A percentile compares a stretch with the other conserved stretches of the same genome.
Conservation (phyloP, 345 rosid genomes). For the Mallotus nudiflorus region DNA sequence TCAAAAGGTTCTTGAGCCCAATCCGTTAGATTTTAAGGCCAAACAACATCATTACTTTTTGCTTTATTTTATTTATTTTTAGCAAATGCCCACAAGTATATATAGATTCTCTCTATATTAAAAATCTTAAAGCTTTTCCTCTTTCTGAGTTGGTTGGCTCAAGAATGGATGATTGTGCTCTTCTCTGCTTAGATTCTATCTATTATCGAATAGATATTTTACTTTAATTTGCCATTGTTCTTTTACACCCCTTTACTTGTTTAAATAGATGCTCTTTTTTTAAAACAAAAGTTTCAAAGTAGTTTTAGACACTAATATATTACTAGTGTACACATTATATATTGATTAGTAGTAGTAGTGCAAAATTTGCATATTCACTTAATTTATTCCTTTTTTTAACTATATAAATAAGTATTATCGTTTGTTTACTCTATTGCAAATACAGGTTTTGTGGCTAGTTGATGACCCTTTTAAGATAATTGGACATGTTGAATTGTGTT, state of each 20-base stretch:
- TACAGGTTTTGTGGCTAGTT: too few relatives aligned
- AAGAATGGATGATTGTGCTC: conserved; percentile 39
- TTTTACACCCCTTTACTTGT: conserved; percentile 28
- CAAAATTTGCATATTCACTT: conserved; percentile 32
- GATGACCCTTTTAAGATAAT: too few relatives aligned
- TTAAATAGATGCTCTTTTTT: conserved; percentile 51
- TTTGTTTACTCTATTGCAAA: conserved; percentile 42
- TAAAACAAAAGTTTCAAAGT: conserved; percentile 44
- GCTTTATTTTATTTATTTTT: conserved; percentile 20
- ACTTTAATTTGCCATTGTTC: conserved; percentile 33
- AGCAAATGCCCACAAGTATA: conserved; percentile 55
- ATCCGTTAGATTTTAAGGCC: too few relatives aligned
- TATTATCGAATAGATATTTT: conserved; percentile 47
- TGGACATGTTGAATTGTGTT: too few relatives aligned
- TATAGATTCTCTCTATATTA: conserved; percentile 63
- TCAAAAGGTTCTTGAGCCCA: too few relatives aligned
- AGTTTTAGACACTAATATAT: conserved; percentile 33
- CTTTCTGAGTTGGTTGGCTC: conserved; percentile 29
- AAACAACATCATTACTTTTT: too few relatives aligned
- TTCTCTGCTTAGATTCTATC: conserved; percentile 36
- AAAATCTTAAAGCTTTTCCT: conserved; percentile 24
- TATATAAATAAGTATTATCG: conserved; percentile 49
- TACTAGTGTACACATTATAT: conserved; percentile 52
- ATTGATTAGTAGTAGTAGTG: conserved; percentile 23
- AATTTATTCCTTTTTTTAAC: conserved; percentile 55